Evolutionary conservation across 2,329 filamentous ascomycete genomes (phyloP).

Genomic region (Colletotrichum trifolii): DNA sequence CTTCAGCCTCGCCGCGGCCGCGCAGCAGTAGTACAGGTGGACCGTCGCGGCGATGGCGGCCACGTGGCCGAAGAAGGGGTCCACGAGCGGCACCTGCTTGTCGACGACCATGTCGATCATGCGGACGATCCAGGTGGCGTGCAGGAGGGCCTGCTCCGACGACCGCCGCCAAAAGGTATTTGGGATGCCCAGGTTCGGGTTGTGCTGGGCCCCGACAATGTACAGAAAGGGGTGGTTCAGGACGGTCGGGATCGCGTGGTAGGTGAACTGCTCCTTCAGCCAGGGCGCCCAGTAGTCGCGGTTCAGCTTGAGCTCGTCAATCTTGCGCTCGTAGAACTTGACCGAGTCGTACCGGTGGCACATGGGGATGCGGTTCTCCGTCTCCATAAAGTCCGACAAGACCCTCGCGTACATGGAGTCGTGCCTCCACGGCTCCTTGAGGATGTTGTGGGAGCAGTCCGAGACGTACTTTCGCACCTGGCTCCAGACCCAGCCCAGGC

Average conservation of each 20-base stretch:
- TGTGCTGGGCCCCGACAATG: conserved; percentile 62
- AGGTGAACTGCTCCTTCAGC: conserved; percentile 64
- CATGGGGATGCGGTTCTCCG: conserved; percentile 59
- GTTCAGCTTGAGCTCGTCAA: conserved; percentile 56
- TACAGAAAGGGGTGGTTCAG: conserved; percentile 66
- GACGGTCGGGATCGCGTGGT: conserved; percentile 62
- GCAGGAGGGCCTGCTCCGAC: conserved; percentile 61
- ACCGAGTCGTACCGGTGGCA: conserved; percentile 64
- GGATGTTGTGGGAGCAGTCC: conserved; percentile 57
- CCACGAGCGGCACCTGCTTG: conserved; percentile 59
- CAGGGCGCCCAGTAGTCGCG: conserved; percentile 63
- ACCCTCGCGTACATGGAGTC: conserved; percentile 64
- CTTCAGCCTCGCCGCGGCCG: conserved; percentile 58
- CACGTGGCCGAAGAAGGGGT: conserved; percentile 63
- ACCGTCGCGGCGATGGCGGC: conserved; percentile 64
- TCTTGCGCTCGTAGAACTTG: conserved; percentile 61
- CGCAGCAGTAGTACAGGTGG: conserved; percentile 64
- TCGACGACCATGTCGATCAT: conserved; percentile 66
- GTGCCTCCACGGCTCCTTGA: conserved; percentile 62
- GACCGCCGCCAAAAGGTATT: conserved; percentile 66
- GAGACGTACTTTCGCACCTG: conserved; percentile 58
- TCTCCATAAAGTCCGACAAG: conserved; percentile 62
- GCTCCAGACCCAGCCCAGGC: conserved; percentile 64
- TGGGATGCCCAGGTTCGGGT: conserved; percentile 61
- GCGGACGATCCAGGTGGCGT: conserved; percentile 64